These are phyloP conservation scores for Pseudogymnoascus sp. DNA, from an alignment of 2,329 filamentous ascomycete species.

Conservation along the genomic window DNA sequence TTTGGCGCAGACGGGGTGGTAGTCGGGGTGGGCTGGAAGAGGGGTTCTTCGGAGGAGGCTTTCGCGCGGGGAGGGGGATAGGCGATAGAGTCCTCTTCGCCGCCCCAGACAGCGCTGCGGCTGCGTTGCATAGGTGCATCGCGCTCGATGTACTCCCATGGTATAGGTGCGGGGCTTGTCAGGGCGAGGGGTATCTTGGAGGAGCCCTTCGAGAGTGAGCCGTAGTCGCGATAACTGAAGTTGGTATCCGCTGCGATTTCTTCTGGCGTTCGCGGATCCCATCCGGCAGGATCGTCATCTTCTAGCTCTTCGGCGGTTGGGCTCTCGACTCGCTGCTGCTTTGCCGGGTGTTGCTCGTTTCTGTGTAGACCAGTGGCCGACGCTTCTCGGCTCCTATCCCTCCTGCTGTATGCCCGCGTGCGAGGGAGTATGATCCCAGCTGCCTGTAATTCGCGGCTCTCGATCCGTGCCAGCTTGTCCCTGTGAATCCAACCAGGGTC, in stretches of 20 bases:
- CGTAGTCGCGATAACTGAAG: slow-evolving; percentile 44
- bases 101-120: slow-evolving; percentile 43
- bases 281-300: slow-evolving; percentile 41
- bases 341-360: slow-evolving; percentile 41
- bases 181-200: slow-evolving; percentile 87
- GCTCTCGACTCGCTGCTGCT: slow-evolving; percentile 30
- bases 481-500: slow-evolving; percentile 71
- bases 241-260: slow-evolving; percentile 62
- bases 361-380: slow-evolving; percentile 25
- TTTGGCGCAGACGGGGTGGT: slow-evolving; percentile 28
- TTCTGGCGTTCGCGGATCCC: slow-evolving; percentile 71
- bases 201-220: slow-evolving; percentile 49
- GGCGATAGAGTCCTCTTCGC: slow-evolving; percentile 52
- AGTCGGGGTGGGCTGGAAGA: slow-evolving; percentile 45
- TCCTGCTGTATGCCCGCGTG: slow-evolving; percentile 46
- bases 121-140: slow-evolving; percentile 61
- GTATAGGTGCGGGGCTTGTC: slow-evolving; percentile 68
- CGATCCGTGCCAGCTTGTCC: slow-evolving; percentile 75
- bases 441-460: slow-evolving; percentile 72
- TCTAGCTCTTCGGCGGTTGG: slow-evolving; percentile 35
- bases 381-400: slow-evolving; percentile 35
- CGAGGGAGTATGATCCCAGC: slow-evolving; percentile 61
- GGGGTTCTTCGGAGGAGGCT: slow-evolving; percentile 58
- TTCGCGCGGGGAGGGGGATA: slow-evolving; percentile 59
- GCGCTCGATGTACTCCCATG: slow-evolving; percentile 64